Base-by-base conservation (phyloP, 2,329 filamentous ascomycete species). In the Rutstroemia sp. region DNA sequence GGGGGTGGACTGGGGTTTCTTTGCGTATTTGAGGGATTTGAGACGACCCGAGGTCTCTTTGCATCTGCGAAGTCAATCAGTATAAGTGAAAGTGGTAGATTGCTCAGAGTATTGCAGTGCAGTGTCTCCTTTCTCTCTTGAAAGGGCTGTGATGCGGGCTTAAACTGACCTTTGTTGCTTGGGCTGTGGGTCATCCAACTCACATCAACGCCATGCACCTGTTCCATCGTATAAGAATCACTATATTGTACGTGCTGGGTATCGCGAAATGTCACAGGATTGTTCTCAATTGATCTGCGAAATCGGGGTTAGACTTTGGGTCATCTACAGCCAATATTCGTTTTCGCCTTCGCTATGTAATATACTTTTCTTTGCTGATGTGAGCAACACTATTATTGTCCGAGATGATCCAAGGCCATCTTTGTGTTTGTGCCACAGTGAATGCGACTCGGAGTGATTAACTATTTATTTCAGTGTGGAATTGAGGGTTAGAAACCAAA, bases 121-220 rank as follows among this genome's bases (percentile, higher is more conserved):
- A 5, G 30, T 12, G 30, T 34, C 30, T 34, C 30, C 30, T 34
- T 34, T 34, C 30, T 34, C 30, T 34, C 30, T 9, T 34, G 30
- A 54, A 59, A 54, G 38, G 59, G 41, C 14, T 57, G 39, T 6
- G 18, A 42, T 42, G 25, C 25, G 25, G 25, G 5, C 5, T 18
- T 34, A 18, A 44, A 63, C 67, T 48, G 59, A 70, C 68, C 68
- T 66, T 66, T 69, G 21, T 59, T 55, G 38, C 49, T 56, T 39
- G 61, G 56, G 48, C 59, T 65, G 27, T 67, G 63, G 63, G 58
- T 68, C 65, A 70, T 67, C 68, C 68, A 70, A 38, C 64, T 67
- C 41, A 69, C 63, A 59, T 70, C 68, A 19, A 70, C 65, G 14
- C 67, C 68, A 52, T 67, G 67, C 50, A 69, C 59, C 49, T 59